Conservation (phyloP, 1,284 basidiomycete genomes). For the Flammula alnicola region DNA sequence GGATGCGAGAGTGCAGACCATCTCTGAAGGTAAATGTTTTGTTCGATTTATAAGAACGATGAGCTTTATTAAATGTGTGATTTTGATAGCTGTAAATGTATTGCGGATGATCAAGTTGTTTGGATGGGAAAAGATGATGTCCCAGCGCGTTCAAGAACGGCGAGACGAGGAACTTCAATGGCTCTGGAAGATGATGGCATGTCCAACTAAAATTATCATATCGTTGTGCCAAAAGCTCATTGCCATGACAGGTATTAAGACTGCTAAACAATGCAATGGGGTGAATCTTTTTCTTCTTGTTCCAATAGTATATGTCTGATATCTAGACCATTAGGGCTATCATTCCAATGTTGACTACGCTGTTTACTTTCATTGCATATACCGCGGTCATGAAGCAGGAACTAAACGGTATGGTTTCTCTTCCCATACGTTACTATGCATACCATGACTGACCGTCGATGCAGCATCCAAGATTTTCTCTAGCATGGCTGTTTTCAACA, state of each 20-base stretch:
- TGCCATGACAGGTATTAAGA: constrained; percentile 38
- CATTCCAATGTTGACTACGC: constrained; percentile 69
- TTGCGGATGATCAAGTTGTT: constrained; percentile 51
- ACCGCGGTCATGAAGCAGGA: constrained; percentile 44
- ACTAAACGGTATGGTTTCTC: constrained; percentile 23
- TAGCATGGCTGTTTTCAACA: constrained; percentile 30
- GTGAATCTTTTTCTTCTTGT: neutral
- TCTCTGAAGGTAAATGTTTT: constrained; percentile 41
- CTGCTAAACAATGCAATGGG: constrained; percentile 6
- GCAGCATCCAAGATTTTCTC: constrained; percentile 25
- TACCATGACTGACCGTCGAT: neutral
- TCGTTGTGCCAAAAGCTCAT: constrained; percentile 31
- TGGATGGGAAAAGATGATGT: constrained; percentile 65
- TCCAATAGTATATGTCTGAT: constrained; percentile 4
- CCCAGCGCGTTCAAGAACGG: constrained; percentile 50
- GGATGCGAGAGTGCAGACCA: constrained; percentile 48
- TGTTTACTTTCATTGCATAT: constrained; percentile 68
- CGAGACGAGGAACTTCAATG: constrained; percentile 58
- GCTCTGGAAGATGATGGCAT: constrained; percentile 44
- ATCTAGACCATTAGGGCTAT: constrained; percentile 43
- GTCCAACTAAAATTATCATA: neutral
- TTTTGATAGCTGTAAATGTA: constrained; percentile 12
- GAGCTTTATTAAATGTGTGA: neutral
- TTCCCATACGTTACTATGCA: neutral
- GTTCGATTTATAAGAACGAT: neutral